These are phyloP conservation scores for Leccinum boreale DNA, from an alignment of 768 basidiomycete genomes.

Conservation along the genomic window DNA sequence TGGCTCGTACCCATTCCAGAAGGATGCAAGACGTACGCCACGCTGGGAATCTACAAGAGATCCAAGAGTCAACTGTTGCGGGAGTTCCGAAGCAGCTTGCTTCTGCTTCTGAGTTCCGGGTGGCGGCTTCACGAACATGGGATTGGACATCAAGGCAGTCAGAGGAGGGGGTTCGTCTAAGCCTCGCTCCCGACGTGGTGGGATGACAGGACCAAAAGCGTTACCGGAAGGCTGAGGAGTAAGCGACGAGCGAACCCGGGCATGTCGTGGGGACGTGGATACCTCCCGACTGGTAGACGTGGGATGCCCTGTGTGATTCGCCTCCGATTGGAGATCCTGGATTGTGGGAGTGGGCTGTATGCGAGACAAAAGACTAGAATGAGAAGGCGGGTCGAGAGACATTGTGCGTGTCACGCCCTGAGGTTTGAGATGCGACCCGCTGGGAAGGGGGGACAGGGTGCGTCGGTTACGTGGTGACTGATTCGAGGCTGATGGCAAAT, in stretches of 20 bases:
- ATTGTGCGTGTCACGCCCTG: conserved; percentile 52
- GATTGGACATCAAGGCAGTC: conserved; percentile 57
- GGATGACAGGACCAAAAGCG: conserved; percentile 41
- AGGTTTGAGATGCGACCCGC: conserved; percentile 31
- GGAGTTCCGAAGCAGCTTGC: conserved; percentile 17
- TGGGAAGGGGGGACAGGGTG: conserved; percentile 42
- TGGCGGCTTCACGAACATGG: conserved; percentile 67
- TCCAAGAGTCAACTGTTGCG: conserved; percentile 49
- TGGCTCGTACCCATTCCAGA: not conserved
- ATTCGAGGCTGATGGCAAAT: conserved; percentile 30
- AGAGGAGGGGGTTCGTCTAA: conserved; percentile 70
- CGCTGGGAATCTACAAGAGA: conserved; percentile 56
- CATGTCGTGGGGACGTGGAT: conserved; percentile 46
- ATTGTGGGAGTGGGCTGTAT: conserved; percentile 32
- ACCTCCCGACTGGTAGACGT: conserved; percentile 32
- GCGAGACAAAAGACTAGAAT: conserved; percentile 21
- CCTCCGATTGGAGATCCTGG: conserved; percentile 29
- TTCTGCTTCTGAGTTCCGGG: conserved; percentile 27
- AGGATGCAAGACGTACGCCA: conserved; percentile 39
- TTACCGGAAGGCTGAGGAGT: conserved; percentile 61
- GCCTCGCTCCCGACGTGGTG: conserved; percentile 43
- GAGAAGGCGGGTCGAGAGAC: conserved; percentile 65
- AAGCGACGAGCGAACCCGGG: conserved; percentile 62
- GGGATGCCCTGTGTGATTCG: conserved; percentile 15
- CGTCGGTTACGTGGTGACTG: conserved; percentile 35